Conservation (phyloP, 805 yeast species). For the Teunomyces aglyptinius region DNA sequence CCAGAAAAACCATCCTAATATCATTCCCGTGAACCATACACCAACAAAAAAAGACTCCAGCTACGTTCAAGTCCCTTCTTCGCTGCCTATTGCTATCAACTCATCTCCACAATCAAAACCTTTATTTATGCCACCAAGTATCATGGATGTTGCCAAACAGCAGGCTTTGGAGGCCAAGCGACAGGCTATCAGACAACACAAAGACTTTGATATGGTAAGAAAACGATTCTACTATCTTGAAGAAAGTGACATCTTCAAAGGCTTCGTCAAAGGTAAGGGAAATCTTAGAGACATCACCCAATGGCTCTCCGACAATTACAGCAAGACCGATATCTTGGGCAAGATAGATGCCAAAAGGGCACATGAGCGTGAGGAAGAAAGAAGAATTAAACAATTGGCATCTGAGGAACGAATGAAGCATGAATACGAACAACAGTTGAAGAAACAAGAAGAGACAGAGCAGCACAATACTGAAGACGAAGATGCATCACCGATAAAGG, state of each 20-base stretch:
- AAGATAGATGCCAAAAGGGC: slow-evolving; percentile 14
- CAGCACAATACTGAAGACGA: slow-evolving; percentile 23
- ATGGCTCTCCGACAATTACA: slow-evolving; percentile 37
- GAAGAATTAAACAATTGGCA: slow-evolving; percentile 9
- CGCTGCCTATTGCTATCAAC: slow-evolving; percentile 35
- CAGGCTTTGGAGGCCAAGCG: slow-evolving; percentile 31
- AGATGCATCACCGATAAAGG: slow-evolving; percentile 36
- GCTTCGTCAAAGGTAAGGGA: slow-evolving; percentile 43
- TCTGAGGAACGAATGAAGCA: slow-evolving; percentile 15
- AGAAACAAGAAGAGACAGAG: slow-evolving; percentile 6
- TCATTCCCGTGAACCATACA: slow-evolving; percentile 1
- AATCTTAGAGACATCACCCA: slow-evolving; percentile 38
- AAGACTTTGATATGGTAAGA: slow-evolving; percentile 37
- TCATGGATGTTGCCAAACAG: slow-evolving; percentile 12
- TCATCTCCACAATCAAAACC: slow-evolving; percentile 22
- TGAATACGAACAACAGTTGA: slow-evolving; percentile 13
- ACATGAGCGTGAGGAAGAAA: slow-evolving; percentile 12
- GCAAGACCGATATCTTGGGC: slow-evolving; percentile 23
- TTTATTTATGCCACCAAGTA: slow-evolving; percentile 3
- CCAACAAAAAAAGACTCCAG: slow-evolving; percentile 13
- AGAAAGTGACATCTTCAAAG: slow-evolving; percentile 42
- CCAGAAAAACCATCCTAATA: slow-evolving; percentile 15
- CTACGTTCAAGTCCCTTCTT: slow-evolving; percentile 41
- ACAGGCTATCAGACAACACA: slow-evolving; percentile 37
- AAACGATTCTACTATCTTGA: slow-evolving; percentile 36